Evolutionary conservation across 164 flowering plant genomes (phyloP), one percentile per base, ranked within the genome.

Genomic region (Stephania cephalantha): DNA sequence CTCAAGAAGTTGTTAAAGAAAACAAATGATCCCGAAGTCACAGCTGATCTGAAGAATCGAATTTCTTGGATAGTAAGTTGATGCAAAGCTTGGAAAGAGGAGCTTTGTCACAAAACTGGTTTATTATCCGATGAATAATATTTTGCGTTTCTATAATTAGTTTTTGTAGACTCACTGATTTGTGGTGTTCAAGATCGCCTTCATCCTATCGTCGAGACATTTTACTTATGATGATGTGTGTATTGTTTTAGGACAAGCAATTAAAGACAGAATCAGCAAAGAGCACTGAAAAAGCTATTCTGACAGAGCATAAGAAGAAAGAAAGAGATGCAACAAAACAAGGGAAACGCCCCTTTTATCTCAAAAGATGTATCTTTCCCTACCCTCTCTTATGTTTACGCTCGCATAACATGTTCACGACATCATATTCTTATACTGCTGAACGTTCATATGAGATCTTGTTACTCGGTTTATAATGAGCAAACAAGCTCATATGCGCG

Each of bases 251-350:
- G 97, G 90, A 91, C 73, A 91, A 86, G 65, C 97, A 89, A 76
- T 69, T 92, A 53, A 95, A 87, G 72, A 76, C 81, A 64, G 89
- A 81, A 2, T 79, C 90, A 48, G n/a, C 83, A 30, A 88, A 85
- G 80, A 81, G 73, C n/a, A 73, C 76, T 71, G 91, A 89, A 65
- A 82, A 82, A 31, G 78, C 85, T 18, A 91, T 93, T 79, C 75
- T 95, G 45, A 73, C 91, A 44, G 89, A 88, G 81, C 99, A 95
- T 84, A 93, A 91, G 86, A 92, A 88, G 86, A 90, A 87, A 82
- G 98, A 91, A 81, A 87, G 95, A 78, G 97, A 93, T 82, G 96
- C 94, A 10, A 90, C 91, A 72, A 92, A 90, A 81, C 86, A 86
- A 52, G 98, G 98, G 78, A 95, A 95, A 77, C 83, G 73, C 1